phyloP scores from a whole-genome alignment of 768 basidiomycete genomes.

The Trametopsis cervina region DNA sequence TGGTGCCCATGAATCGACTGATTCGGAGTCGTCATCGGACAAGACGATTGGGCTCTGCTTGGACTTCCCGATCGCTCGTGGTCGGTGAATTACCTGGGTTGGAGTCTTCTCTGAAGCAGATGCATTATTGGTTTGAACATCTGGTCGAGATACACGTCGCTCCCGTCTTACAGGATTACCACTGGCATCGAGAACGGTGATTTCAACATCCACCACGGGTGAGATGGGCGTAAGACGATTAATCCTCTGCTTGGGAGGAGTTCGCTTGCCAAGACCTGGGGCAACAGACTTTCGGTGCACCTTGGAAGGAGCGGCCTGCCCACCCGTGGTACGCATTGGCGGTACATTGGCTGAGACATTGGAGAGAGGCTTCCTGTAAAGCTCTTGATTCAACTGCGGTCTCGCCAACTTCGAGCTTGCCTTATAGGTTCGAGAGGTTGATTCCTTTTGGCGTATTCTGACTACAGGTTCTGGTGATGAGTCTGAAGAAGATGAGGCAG shows the following conservation, averaged over 20 bases:
- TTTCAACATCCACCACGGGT: slow-evolving; percentile 57
- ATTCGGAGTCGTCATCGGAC: slow-evolving; percentile 7
- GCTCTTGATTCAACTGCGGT: not conserved
- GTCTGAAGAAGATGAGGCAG: too few species aligned
- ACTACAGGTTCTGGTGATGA: not conserved
- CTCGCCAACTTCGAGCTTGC: not conserved
- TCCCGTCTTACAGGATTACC: slow-evolving; percentile 57
- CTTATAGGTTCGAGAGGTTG: not conserved
- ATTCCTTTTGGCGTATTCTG: not conserved
- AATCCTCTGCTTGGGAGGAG: not conserved
- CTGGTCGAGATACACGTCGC: slow-evolving; percentile 45
- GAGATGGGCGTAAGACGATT: slow-evolving; percentile 29
- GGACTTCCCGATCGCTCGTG: not conserved
- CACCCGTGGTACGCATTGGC: not conserved
- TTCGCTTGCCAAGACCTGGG: not conserved
- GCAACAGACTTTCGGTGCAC: not conserved
- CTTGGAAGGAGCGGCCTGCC: not conserved
- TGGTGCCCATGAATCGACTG: too few species aligned
- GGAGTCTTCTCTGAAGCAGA: not conserved
- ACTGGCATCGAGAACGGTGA: slow-evolving; percentile 54
- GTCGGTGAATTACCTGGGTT: not conserved
- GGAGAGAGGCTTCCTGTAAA: slow-evolving; percentile 34
- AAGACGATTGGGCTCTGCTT: not conserved
- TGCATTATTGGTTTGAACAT: slow-evolving; percentile 33
- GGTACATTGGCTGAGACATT: slow-evolving; percentile 31